Conservation (phyloP, 140 eudicot genomes). For the Flaveria floridana region DNA sequence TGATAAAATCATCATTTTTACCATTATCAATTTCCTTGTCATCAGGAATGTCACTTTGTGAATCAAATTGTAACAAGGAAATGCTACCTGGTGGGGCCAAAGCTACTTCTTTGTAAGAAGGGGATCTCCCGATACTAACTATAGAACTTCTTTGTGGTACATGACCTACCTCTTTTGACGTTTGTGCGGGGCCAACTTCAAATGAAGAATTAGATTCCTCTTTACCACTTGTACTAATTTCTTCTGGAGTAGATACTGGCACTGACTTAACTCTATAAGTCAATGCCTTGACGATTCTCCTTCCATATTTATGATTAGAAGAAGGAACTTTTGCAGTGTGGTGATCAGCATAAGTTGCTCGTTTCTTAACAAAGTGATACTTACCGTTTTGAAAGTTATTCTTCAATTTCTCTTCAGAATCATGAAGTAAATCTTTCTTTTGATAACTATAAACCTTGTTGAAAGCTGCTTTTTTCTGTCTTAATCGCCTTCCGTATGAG, state of each 20-base stretch:
- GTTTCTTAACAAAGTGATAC: conserved; percentile 74
- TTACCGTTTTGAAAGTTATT: conserved; percentile 51
- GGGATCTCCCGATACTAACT: conserved; percentile 87
- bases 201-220: conserved; percentile 44
- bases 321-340: conserved; percentile 61
- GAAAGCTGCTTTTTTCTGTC: conserved; percentile 59
- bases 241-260: conserved; percentile 47
- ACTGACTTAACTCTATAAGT: conserved; percentile 86
- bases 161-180: conserved; percentile 48
- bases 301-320: conserved; percentile 65
- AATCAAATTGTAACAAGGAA: conserved; percentile 51
- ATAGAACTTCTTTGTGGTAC: conserved; percentile 59
- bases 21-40: conserved; percentile 43
- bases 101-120: conserved; percentile 98
- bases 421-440: conserved; percentile 65
- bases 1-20: conserved; percentile 36
- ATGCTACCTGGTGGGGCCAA: conserved; percentile 95
- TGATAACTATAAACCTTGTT: conserved; percentile 65
- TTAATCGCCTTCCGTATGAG: conserved; percentile 57
- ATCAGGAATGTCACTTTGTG: conserved; percentile 45
- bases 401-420: conserved; percentile 58
- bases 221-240: conserved; percentile 38
- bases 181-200: conserved; percentile 46
- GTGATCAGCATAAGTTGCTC: conserved; percentile 65
- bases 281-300: conserved; percentile 73